Conservation (phyloP, 1,284 basidiomycete genomes). For the Porphyrellus sp. region DNA sequence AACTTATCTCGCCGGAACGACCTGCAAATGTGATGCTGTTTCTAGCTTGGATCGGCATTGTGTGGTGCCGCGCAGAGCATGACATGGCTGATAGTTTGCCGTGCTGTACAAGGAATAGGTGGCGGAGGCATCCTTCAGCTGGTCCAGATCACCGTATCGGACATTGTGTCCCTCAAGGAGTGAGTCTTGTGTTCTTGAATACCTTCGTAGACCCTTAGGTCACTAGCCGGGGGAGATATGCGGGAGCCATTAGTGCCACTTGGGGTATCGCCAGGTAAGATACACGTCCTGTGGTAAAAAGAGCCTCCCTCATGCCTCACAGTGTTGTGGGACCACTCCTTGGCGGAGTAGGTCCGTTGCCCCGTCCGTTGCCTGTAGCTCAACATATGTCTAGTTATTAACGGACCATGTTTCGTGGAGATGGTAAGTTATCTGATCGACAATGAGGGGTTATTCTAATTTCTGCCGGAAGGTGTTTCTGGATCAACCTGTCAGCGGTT, state of each 20-base stretch:
- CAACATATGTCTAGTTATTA: conserved; percentile 36
- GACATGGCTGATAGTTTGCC: conserved; percentile 44
- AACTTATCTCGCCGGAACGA: background rate
- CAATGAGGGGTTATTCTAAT: background rate
- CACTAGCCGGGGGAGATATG: conserved; percentile 39
- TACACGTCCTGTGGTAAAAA: background rate
- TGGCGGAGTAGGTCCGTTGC: conserved; percentile 28
- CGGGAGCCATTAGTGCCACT: conserved; percentile 41
- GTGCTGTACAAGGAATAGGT: conserved; percentile 54
- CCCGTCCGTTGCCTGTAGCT: background rate
- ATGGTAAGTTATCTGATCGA: conserved; percentile 26
- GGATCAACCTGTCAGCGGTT: conserved; percentile 34
- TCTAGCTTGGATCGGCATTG: conserved; percentile 44
- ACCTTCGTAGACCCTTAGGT: conserved; percentile 11
- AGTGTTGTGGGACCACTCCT: conserved; percentile 47
- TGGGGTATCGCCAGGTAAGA: conserved; percentile 45
- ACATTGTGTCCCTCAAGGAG: conserved; percentile 38
- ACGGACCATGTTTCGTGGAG: conserved; percentile 40
- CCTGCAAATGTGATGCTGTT: background rate
- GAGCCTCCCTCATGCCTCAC: background rate
- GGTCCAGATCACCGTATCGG: conserved; percentile 39
- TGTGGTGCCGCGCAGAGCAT: conserved; percentile 51
- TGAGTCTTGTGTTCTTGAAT: conserved; percentile 8
- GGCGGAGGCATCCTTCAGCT: conserved; percentile 43
- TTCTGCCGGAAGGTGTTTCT: conserved; percentile 33